Evolutionary conservation across 192 early-diverging fungal species (phyloP), one percentile per base, ranked within the genome.

Genomic region (Allomyces macrogynus): DNA sequence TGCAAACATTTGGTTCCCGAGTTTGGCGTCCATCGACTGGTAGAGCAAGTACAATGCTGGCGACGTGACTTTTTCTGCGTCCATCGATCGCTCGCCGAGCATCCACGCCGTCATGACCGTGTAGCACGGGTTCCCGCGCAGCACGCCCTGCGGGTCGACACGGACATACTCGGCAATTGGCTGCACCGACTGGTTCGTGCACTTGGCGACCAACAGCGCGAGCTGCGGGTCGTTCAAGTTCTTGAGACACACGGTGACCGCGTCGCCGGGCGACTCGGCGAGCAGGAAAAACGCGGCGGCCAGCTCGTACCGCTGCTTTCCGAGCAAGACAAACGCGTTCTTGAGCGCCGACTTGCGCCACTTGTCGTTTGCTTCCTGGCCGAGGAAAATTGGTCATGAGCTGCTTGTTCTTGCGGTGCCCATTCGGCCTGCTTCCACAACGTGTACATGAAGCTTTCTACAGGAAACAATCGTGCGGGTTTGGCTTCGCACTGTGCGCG

Each of bases 331-430:
- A 75, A 89, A 99, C 3, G 96, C 96, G 69, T 99, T 99, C 70
- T 99, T 99, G n/a, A 85, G 73, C 3, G 96, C 96, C 0, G 94
- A 92, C 18, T 84, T 92, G 67, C 81, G 83, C 96, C 96, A 99
- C 54, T 89, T 75, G 73, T 97, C 89, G 75, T 97, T 89, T 8
- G 83, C 77, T 5, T 57, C 49, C 49, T 57, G 49, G 16, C 49
- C 20, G 60, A 99, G 72, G 71, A 99, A n/a, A 97, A 43, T 81
- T 79, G 18, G 90, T 61, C 93, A 96, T 97, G 25, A 82, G 82
- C 60, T 71, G 74, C 69, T 91, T n/a, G n/a, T n/a, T 87, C 65
- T 99, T 92, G 5, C 87, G 84, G 68, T 97, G 90, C 4, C 74
- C 67, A 62, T 77, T 77, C 3, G n/a, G 91, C 87, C 0, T 88